Evolutionary conservation across 2,329 filamentous ascomycete genomes (phyloP).

Genomic region (Atkinsonella texensis): DNA sequence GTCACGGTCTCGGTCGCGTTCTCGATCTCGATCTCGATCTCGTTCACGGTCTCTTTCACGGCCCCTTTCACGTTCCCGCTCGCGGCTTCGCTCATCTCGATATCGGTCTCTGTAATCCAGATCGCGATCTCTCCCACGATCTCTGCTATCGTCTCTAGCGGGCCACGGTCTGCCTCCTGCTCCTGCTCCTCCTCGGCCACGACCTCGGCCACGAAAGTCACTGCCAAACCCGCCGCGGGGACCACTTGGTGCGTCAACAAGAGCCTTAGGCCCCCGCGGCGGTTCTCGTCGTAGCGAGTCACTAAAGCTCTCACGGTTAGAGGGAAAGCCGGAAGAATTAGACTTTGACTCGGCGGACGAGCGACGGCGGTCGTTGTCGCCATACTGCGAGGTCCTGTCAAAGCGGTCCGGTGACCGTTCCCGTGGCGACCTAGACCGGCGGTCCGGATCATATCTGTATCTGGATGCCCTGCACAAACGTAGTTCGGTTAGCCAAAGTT

Average conservation of each 20-base stretch:
- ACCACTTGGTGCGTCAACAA: constrained; percentile 57
- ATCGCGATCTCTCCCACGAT: constrained; percentile 27
- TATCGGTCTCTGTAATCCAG: constrained; percentile 5
- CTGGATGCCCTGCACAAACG: constrained; percentile 33
- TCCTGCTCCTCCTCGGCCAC: constrained; percentile 19
- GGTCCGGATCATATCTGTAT: constrained; percentile 52
- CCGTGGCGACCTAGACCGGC: constrained; percentile 51
- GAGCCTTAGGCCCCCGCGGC: constrained; percentile 69
- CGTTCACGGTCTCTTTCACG: not conserved
- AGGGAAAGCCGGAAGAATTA: constrained; percentile 47
- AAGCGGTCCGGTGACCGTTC: constrained; percentile 61
- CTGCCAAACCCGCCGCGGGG: constrained; percentile 55
- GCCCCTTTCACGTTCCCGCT: constrained; percentile 34
- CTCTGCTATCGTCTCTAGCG: constrained; percentile 47
- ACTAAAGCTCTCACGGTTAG: constrained; percentile 45
- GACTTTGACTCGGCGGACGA: constrained; percentile 47
- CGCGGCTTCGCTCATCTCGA: constrained; percentile 30
- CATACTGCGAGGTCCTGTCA: constrained; percentile 41
- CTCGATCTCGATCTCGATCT: constrained; percentile 16
- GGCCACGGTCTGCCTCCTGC: constrained; percentile 47
- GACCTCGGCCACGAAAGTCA: constrained; percentile 44
- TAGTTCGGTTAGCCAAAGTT: constrained; percentile 2
- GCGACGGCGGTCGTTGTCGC: constrained; percentile 56
- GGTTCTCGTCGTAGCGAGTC: constrained; percentile 53
- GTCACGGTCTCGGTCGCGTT: constrained; percentile 47